Evolutionary conservation across 2,329 filamentous ascomycete species (phyloP).

Genomic region (Metarhizium album): DNA sequence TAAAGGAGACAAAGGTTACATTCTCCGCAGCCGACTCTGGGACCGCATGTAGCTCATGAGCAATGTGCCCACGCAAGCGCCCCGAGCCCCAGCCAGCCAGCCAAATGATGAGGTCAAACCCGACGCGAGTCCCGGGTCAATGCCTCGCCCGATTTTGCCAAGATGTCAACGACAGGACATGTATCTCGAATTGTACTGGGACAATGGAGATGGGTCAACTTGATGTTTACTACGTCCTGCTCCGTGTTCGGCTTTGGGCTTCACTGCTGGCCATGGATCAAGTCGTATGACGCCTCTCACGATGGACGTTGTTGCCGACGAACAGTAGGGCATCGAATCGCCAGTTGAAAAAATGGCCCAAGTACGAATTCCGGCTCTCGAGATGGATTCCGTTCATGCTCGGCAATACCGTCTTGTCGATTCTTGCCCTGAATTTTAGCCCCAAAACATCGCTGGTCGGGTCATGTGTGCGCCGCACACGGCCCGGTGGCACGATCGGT

Average conservation of each 20-base stretch:
- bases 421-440: slow-evolving; percentile 4
- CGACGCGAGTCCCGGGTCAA: slow-evolving; percentile 3
- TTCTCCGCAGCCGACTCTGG: too few species aligned
- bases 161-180: background rate
- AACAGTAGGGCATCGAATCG: background rate
- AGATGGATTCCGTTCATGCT: slow-evolving; percentile 2
- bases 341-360: background rate
- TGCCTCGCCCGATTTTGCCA: background rate
- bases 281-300: background rate
- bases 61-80: too few species aligned
- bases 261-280: background rate
- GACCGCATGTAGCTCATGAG: too few species aligned
- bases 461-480: slow-evolving; percentile 3
- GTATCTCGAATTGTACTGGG: background rate
- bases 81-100: slow-evolving; percentile 3
- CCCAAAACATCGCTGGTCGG: slow-evolving; percentile 1
- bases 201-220: too few species aligned
- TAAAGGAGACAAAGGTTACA: too few species aligned
- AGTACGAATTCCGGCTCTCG: background rate
- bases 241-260: slow-evolving; percentile 2
- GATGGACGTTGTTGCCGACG: too few species aligned
- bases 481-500: slow-evolving; percentile 1
- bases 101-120: slow-evolving; percentile 3
- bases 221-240: too few species aligned
- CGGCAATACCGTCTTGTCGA: slow-evolving; percentile 4